phyloP scores from a whole-genome alignment of 371 early-diverging fungal genomes.

The Rhizopus stolonifer region DNA sequence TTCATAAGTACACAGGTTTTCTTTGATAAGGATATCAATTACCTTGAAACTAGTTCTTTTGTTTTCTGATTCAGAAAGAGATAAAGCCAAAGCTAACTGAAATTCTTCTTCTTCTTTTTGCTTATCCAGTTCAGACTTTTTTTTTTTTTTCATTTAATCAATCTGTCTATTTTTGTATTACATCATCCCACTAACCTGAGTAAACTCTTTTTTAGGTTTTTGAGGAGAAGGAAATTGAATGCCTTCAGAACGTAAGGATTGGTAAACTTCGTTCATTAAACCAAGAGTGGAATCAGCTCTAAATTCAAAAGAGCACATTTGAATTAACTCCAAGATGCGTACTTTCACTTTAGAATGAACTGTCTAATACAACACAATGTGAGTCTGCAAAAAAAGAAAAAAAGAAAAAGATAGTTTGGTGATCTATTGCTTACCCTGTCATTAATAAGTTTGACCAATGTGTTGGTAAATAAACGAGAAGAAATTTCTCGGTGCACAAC shows the following conservation, averaged over 20 bases:
- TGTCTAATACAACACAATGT: no score
- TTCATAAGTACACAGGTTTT: slow-evolving; percentile 2
- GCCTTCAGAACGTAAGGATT: slow-evolving; percentile 60
- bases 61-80: slow-evolving; percentile 73
- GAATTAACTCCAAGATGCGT: slow-evolving; percentile 82
- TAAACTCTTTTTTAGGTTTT: slow-evolving; percentile 75
- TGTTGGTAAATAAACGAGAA: slow-evolving; percentile 83
- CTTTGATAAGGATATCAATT: no score
- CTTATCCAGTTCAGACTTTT: slow-evolving; percentile 63
- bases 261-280: slow-evolving; percentile 86
- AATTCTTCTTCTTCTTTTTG: slow-evolving; percentile 91
- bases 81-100: slow-evolving; percentile 89
- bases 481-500: slow-evolving; percentile 80
- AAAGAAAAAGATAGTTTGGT: no score
- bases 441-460: slow-evolving; percentile 72
- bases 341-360: slow-evolving; percentile 77
- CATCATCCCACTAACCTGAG: slow-evolving; percentile 35
- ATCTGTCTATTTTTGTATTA: background rate
- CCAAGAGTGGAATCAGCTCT: slow-evolving; percentile 77
- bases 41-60: slow-evolving; percentile 40
- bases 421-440: no score
- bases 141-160: background rate
- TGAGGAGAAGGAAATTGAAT: slow-evolving; percentile 81
- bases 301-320: slow-evolving; percentile 89
- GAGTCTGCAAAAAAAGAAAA: no score